Evolutionary conservation across 2,329 filamentous ascomycete genomes (phyloP), one percentile per base, ranked within the genome.

Genomic region (Aspergillus transmontanensis): DNA sequence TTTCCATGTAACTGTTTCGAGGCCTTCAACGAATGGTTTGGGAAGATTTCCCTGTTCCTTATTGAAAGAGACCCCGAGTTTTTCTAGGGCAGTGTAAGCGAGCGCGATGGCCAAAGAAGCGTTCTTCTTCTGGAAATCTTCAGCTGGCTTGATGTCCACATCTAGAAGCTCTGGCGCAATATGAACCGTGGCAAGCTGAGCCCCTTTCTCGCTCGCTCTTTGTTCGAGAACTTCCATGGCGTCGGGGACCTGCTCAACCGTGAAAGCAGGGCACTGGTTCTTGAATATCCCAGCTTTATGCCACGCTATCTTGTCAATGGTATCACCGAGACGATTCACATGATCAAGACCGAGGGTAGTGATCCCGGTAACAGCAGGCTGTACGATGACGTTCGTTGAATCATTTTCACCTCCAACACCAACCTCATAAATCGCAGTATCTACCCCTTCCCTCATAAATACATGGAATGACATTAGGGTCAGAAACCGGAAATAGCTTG

Each of bases 231-330:
- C 84, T 28, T 76, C 70, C 14, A 79, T 74, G 1, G 82, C 83
- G 1, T 72, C 78, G 2, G 80, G 73, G 0, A 82, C 75, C 72
- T 89, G 87, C 32, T 81, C 76, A 5, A 87, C 79, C 0, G 85
- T 87, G 57, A 90, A 89, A 2, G 86, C 86, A 21, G 84, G 81
- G 11, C 81, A 81, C 1, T 84, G 86, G 0, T 72, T 61, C 76
- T 91, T 91, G 80, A 91, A 87, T 62, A 92, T 89, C 1, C 89
- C 90, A 1, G 87, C 86, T 76, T 92, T 92, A 76, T 92, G 88
- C 89, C 89, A 91, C 0, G 89, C 88, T 66, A 92, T 90, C 74
- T 87, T 82, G 36, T 85, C 86, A 12, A 90, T 78, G 0, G 87
- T 89, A 21, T 83, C 76, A 4, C 90, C 90, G 1, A 92, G 81